Evolutionary conservation across 169 alveolate species (phyloP).

Genomic region (Eimeria maxima): DNA sequence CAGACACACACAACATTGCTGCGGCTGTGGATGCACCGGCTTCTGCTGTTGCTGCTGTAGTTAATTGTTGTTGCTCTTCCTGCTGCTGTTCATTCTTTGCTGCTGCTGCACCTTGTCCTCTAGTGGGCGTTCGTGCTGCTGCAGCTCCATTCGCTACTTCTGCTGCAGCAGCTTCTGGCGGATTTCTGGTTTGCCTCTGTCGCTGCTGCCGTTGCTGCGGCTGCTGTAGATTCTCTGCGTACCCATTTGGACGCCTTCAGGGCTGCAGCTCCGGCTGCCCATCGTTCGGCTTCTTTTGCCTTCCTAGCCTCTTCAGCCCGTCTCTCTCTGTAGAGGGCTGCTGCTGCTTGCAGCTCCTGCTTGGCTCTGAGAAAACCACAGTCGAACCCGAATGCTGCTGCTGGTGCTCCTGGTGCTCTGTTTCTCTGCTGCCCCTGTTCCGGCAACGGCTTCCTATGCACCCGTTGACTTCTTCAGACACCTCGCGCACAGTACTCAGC

Average conservation of each 20-base stretch:
- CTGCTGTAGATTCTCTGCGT: background rate
- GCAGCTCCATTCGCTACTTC: background rate
- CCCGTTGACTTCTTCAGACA: too few relatives aligned
- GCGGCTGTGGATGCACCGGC: background rate
- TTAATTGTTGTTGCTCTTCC: background rate
- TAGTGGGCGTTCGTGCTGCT: background rate
- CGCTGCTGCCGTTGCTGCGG: background rate
- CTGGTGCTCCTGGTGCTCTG: background rate
- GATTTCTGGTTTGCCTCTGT: background rate
- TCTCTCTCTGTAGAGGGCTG: background rate
- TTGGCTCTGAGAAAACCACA: background rate
- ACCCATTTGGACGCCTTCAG: constrained; percentile 51
- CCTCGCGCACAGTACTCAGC: too few relatives aligned
- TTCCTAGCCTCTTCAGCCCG: background rate
- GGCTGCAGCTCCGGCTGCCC: constrained; percentile 32
- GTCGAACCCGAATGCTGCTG: background rate
- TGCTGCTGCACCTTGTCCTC: too few relatives aligned
- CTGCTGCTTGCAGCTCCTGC: background rate
- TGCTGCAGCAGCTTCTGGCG: background rate
- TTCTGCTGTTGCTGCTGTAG: background rate
- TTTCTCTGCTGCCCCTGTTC: too few relatives aligned
- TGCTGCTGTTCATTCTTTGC: background rate
- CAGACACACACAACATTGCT: constrained; percentile 15
- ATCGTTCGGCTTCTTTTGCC: background rate
- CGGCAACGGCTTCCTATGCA: too few relatives aligned